phyloP scores from a whole-genome alignment of 192 early-diverging fungal genomes.

The Oehlia diaphana region DNA sequence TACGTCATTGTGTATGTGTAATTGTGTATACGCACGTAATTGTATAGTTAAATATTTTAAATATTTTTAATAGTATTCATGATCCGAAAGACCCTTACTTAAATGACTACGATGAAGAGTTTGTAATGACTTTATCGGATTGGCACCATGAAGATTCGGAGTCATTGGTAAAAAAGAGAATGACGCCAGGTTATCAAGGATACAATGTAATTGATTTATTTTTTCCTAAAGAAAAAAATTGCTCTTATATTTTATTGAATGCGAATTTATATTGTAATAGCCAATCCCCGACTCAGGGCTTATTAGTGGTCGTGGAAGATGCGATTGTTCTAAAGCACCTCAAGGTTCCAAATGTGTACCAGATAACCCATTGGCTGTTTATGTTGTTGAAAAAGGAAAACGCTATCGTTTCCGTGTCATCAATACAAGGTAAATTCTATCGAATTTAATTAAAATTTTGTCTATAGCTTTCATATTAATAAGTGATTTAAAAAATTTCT shows the following conservation, averaged over 20 bases:
- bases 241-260: neutral
- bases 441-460: neutral
- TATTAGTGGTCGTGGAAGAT: slow-evolving; percentile 2
- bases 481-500: slow-evolving; percentile 39
- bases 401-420: slow-evolving; percentile 78
- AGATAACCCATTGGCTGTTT: neutral
- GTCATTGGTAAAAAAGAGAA: neutral
- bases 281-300: neutral
- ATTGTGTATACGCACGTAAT: neutral
- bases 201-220: neutral
- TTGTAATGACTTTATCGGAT: slow-evolving; percentile 57
- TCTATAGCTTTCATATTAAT: neutral
- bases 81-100: slow-evolving; percentile 40
- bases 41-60: neutral
- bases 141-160: slow-evolving; percentile 34
- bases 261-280: neutral
- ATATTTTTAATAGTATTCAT: slow-evolving; percentile 36
- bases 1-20: neutral
- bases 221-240: neutral
- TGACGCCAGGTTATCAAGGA: neutral
- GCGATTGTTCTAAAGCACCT: neutral
- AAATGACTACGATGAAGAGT: slow-evolving; percentile 57
- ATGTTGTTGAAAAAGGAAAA: slow-evolving; percentile 46
- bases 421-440: slow-evolving; percentile 48
- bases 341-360: neutral